Evolutionary conservation across 192 early-diverging fungal genomes (phyloP).

Genomic region (Kickxella alabastrina): DNA sequence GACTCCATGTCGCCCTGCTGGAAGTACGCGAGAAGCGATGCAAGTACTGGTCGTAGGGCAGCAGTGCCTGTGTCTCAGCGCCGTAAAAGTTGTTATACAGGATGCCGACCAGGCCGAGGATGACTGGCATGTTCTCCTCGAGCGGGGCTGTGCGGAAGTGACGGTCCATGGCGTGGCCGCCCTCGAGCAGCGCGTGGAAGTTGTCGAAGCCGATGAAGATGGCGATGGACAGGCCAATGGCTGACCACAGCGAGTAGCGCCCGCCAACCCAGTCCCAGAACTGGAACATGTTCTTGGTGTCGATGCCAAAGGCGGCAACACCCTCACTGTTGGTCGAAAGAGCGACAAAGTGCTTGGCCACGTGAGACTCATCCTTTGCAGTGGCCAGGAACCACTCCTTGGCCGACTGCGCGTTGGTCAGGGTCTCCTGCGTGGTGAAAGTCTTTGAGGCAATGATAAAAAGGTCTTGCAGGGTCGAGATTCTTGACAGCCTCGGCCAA

Average conservation of each 20-base stretch:
- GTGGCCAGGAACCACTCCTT: constrained; percentile 87
- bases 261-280: constrained; percentile 99
- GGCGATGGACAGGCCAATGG: constrained; percentile 95
- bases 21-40: constrained; percentile 99
- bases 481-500: constrained; percentile 88
- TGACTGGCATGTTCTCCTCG: constrained; percentile 89
- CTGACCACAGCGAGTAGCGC: constrained; percentile 98
- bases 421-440: constrained; percentile 98
- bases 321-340: constrained; percentile 91
- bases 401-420: constrained; percentile 93
- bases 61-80: constrained; percentile 86
- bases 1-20: constrained; percentile 99
- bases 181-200: constrained; percentile 84
- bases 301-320: constrained; percentile 90
- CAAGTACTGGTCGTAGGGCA: constrained; percentile 99
- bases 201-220: constrained; percentile 94
- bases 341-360: constrained; percentile 99
- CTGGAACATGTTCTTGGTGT: constrained; percentile 97
- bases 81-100: constrained; percentile 99
- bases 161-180: constrained; percentile 95
- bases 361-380: constrained; percentile 80
- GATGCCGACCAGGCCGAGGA: constrained; percentile 84
- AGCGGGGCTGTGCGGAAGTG: constrained; percentile 90
- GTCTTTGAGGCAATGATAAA: constrained; percentile 98
- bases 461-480: constrained; percentile 78